A percentile compares a stretch with the other conserved stretches of the same genome.
phyloP scores from a whole-genome alignment of 768 basidiomycete genomes.

The Agaricus sinodeliciosus region DNA sequence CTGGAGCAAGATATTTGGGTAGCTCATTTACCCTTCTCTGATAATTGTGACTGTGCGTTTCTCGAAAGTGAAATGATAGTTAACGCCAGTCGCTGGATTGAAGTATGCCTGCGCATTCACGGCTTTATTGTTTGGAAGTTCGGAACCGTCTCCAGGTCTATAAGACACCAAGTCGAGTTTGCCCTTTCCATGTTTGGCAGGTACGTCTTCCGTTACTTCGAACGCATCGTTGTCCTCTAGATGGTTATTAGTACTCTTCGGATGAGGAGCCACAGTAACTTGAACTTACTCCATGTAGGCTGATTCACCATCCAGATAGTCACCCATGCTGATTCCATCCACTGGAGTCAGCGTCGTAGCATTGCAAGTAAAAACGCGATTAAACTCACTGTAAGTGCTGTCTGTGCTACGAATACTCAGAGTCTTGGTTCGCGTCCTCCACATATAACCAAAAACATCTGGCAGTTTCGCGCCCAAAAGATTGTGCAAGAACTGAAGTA shows the following conservation, averaged over 20 bases:
- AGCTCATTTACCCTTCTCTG: neutral
- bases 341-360: neutral
- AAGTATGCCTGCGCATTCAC: neutral
- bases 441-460: neutral
- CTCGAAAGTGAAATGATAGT: neutral
- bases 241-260: too few relatives aligned
- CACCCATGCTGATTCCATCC: constrained; percentile 40
- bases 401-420: neutral
- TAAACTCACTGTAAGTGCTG: neutral
- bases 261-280: neutral
- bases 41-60: neutral
- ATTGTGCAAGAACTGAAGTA: too few relatives aligned
- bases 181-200: neutral
- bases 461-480: neutral
- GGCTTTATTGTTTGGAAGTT: neutral
- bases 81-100: neutral
- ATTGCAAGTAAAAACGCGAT: neutral
- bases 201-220: neutral
- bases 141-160: neutral
- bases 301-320: constrained; percentile 52
- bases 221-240: neutral
- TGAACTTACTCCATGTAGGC: constrained; percentile 42
- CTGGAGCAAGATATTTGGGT: neutral
- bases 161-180: neutral
- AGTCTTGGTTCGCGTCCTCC: neutral